These are phyloP conservation scores for Auricularia sp. DNA, from an alignment of 768 basidiomycete species.

Conservation along the genomic window DNA sequence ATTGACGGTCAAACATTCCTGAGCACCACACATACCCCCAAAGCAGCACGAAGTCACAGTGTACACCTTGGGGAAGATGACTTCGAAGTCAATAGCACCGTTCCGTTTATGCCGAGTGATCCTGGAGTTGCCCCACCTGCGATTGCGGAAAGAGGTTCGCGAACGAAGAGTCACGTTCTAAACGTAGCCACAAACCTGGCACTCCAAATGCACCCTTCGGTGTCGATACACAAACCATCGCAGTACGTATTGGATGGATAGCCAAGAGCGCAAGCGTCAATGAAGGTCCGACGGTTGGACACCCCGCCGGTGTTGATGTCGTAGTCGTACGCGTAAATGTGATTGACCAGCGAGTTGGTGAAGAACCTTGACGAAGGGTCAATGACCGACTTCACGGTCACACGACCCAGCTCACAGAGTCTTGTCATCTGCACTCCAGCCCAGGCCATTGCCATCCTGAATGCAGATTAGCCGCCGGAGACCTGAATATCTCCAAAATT, in stretches of 20 bases:
- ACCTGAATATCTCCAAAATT: conserved; percentile 1
- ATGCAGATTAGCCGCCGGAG: conserved; percentile 1
- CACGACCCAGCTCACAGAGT: conserved; percentile 36
- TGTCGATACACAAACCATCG: conserved; percentile 60
- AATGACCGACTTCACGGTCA: not conserved
- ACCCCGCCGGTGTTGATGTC: conserved; percentile 40
- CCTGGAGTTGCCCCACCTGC: conserved; percentile 56
- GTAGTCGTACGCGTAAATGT: conserved; percentile 61
- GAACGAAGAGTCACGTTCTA: not conserved
- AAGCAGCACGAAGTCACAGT: conserved; percentile 63
- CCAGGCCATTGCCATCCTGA: conserved; percentile 54
- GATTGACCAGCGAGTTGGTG: conserved; percentile 56
- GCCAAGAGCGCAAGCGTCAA: conserved; percentile 48
- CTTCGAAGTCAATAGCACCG: conserved; percentile 47
- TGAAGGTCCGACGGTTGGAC: conserved; percentile 44
- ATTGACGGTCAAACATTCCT: conserved; percentile 8
- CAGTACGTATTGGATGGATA: conserved; percentile 41
- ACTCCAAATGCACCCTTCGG: conserved; percentile 56
- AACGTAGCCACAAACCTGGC: conserved; percentile 35
- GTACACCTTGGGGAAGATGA: conserved; percentile 50
- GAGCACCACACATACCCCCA: conserved; percentile 37
- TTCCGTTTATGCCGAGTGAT: conserved; percentile 44
- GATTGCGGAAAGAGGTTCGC: conserved; percentile 9
- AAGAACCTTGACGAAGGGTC: conserved; percentile 42
- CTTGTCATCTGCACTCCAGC: conserved; percentile 52